phyloP scores from a whole-genome alignment of 306 rosid species.

The Inga oerstediana region DNA sequence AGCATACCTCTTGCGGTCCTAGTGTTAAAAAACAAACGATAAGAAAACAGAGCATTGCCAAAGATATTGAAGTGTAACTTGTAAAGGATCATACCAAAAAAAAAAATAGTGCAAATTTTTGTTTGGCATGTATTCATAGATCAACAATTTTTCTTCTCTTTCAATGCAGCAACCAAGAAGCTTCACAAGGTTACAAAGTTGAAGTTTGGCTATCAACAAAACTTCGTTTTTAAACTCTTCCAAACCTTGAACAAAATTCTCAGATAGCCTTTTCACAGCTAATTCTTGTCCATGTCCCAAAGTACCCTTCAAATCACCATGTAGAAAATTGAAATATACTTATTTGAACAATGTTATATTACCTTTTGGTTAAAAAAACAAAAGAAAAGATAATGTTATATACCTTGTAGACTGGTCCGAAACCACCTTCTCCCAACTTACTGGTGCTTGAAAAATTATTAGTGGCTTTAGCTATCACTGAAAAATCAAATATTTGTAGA shows the following conservation, averaged over 20 bases:
- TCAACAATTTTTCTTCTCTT: slow-evolving; percentile 26
- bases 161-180: slow-evolving; percentile 37
- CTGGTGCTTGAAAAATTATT: slow-evolving; percentile 37
- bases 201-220: slow-evolving; percentile 33
- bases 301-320: slow-evolving; percentile 30
- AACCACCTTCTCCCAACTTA: slow-evolving; percentile 57
- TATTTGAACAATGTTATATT: background rate
- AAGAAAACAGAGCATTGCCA: background rate
- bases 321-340: background rate
- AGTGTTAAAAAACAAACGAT: background rate
- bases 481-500: slow-evolving; percentile 38
- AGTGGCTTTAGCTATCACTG: slow-evolving; percentile 46
- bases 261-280: slow-evolving; percentile 36
- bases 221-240: slow-evolving; percentile 40
- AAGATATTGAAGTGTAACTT: background rate
- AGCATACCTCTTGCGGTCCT: background rate
- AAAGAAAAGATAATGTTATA: background rate
- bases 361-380: slow-evolving; percentile 21
- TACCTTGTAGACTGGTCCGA: slow-evolving; percentile 58
- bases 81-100: slow-evolving; percentile 29
- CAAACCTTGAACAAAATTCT: slow-evolving; percentile 29
- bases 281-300: slow-evolving; percentile 32
- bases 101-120: slow-evolving; percentile 35
- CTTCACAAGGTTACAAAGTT: slow-evolving; percentile 42
- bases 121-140: slow-evolving; percentile 37